Evolutionary conservation across 75 land plant species (phyloP).

Genomic region (Cunninghamia lanceolata): DNA sequence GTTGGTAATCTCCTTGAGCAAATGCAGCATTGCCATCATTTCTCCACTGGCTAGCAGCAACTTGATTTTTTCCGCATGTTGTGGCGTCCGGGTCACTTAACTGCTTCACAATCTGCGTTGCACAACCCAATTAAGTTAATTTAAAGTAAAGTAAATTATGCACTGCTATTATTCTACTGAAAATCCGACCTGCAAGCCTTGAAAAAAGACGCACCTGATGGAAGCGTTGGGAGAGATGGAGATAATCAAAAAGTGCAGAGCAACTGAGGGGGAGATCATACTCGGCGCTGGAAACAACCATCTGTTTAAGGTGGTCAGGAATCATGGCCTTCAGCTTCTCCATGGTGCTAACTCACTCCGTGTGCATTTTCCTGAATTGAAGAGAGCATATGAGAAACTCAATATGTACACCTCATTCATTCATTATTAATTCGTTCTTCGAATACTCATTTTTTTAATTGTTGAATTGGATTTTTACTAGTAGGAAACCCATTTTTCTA

Average conservation of each 20-base stretch:
- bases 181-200: neutral
- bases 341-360: conserved; percentile 14
- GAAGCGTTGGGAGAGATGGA: conserved; percentile 26
- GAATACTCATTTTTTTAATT: too few relatives aligned
- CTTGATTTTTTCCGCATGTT: conserved; percentile 54
- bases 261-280: conserved; percentile 33
- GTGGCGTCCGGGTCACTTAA: conserved; percentile 36
- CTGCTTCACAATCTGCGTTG: conserved; percentile 43
- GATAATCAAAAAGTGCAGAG: conserved; percentile 34
- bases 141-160: neutral
- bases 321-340: conserved; percentile 45
- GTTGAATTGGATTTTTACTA: too few relatives aligned
- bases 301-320: conserved; percentile 28
- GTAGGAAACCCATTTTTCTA: too few relatives aligned
- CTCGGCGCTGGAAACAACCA: conserved; percentile 18
- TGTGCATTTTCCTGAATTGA: too few relatives aligned
- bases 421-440: too few relatives aligned
- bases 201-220: conserved; percentile 23
- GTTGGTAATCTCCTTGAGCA: conserved; percentile 31
- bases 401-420: too few relatives aligned
- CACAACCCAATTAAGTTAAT: neutral
- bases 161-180: neutral
- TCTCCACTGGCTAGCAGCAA: conserved; percentile 44
- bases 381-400: too few relatives aligned
- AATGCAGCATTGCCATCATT: conserved; percentile 61